Evolutionary conservation across 345 rosid species (phyloP).

Genomic region (Ceriops decandra): DNA sequence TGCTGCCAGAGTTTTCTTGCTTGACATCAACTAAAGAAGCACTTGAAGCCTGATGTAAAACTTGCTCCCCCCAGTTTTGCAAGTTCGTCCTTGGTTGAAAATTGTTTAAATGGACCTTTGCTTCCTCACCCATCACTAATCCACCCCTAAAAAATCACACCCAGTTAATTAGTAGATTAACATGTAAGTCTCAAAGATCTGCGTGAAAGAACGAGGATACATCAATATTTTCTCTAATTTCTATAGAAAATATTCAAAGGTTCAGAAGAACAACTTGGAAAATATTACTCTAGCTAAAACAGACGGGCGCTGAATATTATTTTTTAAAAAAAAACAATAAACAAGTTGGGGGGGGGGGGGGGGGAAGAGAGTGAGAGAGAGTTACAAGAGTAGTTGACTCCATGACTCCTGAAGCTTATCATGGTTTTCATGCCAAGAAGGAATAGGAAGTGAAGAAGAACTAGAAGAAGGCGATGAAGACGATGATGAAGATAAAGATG

Average conservation of each 20-base stretch:
- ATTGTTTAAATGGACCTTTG: slow-evolving; percentile 38
- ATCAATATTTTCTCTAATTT: no score
- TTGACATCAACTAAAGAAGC: slow-evolving; percentile 41
- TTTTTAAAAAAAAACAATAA: neutral
- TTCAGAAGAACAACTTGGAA: neutral
- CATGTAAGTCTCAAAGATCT: neutral
- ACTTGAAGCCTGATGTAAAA: slow-evolving; percentile 45
- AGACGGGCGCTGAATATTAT: neutral
- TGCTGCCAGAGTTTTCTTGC: slow-evolving; percentile 56
- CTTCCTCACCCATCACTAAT: slow-evolving; percentile 53
- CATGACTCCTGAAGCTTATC: slow-evolving; percentile 71
- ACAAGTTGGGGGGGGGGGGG: neutral
- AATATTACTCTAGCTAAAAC: neutral
- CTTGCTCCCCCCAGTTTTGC: slow-evolving; percentile 68
- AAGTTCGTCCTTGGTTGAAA: slow-evolving; percentile 54
- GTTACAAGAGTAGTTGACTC: slow-evolving; percentile 75
- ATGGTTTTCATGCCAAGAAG: slow-evolving; percentile 57
- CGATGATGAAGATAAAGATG: slow-evolving; percentile 18
- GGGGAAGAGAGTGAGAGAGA: slow-evolving; percentile 10
- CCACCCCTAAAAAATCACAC: slow-evolving; percentile 46
- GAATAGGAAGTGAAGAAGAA: slow-evolving; percentile 48
- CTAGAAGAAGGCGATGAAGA: slow-evolving; percentile 33
- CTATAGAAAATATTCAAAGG: no score
- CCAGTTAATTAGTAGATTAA: neutral
- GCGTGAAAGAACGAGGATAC: no score